These are phyloP conservation scores for Macrolepiota fuliginosa DNA, from an alignment of 768 basidiomycete species.

Conservation along the genomic window DNA sequence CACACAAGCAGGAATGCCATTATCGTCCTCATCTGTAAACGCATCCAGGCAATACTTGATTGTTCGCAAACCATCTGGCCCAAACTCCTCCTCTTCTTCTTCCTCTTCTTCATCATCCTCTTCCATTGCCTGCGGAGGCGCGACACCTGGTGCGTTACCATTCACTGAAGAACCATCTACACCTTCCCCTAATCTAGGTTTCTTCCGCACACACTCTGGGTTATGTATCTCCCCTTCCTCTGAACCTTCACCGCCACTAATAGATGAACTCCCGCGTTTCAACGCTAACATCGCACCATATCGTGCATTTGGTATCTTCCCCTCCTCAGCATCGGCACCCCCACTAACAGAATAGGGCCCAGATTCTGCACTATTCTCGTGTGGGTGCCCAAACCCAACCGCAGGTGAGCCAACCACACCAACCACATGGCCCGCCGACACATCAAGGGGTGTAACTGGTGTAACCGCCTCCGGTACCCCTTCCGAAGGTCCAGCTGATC, in stretches of 20 bases:
- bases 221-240: not conserved
- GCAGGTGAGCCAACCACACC: not conserved
- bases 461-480: not conserved
- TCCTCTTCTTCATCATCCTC: constrained; percentile 21
- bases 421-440: not conserved
- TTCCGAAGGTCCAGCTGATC: constrained; percentile 4
- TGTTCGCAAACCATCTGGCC: constrained; percentile 39
- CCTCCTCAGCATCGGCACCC: not conserved
- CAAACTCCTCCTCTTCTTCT: constrained; percentile 35
- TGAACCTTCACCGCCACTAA: not conserved
- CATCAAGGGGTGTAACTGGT: constrained; percentile 13
- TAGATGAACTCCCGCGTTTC: constrained; percentile 6
- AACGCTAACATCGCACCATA: not conserved
- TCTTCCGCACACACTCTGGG: constrained; percentile 1
- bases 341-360: too few species aligned
- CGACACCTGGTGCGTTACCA: not conserved
- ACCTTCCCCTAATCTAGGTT: not conserved
- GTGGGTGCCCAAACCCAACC: not conserved
- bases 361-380: too few species aligned
- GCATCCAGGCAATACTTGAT: constrained; percentile 40
- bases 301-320: not conserved
- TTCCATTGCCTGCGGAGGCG: not conserved
- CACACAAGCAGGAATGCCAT: constrained; percentile 35
- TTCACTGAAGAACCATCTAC: not conserved
- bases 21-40: constrained; percentile 36